Evolutionary conservation across 2,329 filamentous ascomycete genomes (phyloP), one percentile per base, ranked within the genome.

Genomic region (Periconia macrospinosa): DNA sequence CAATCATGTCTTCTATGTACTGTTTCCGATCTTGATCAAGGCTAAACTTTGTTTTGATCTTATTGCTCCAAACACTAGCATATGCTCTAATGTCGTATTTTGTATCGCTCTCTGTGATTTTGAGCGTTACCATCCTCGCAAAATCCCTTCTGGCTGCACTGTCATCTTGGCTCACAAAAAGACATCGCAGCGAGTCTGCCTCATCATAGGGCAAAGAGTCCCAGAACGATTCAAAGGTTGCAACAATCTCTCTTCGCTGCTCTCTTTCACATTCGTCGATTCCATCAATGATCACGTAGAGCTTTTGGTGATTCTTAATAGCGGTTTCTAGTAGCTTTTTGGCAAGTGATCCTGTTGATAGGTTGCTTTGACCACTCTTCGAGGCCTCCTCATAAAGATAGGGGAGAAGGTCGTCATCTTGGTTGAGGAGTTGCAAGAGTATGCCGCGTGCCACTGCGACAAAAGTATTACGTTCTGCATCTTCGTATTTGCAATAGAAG

Each of bases 221-320:
- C 2, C 67, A 57, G 6, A 67, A 17, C 0, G 43, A 15, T 8
- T 30, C 49, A 19, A 76, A 61, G 37, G 67, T 74, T 0, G 53
- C 15, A 0, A 72, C 40, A 1, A 74, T 59, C 18, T 59, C 55
- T 19, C 58, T 64, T 6, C 66, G 54, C 18, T 77, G 69, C 0
- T 47, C 27, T 3, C 46, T n/a, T 1, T 67, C 53, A 47, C 75
- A 77, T 52, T 79, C 77, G 46, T 80, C 77, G 14, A 80, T 55
- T 0, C 78, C 77, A 53, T 80, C 77, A 30, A 79, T 66, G n/a
- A 80, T 57, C 30, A 79, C 65, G 56, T 72, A 77, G 14, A 71
- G 57, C 2, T 66, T 63, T 15, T 49, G 19, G 33, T 49, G 55
- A 13, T 52, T 56, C 3, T 74, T 64, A 13, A 66, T 63, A 19